Conservation (phyloP, 202 grass and related monocot genomes). For the Schoenoplectus tabernaemontani region DNA sequence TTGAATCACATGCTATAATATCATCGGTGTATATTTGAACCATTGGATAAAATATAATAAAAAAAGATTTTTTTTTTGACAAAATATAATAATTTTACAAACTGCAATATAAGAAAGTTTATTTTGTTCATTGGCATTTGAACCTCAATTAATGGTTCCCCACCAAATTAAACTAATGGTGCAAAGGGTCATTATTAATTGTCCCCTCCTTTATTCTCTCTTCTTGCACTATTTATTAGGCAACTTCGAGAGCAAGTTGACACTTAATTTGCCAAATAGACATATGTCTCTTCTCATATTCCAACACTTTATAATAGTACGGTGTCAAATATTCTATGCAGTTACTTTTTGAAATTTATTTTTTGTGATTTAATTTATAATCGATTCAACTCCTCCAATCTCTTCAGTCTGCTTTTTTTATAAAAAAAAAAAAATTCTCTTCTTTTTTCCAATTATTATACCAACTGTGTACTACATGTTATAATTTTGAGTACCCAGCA, state of each 20-base stretch:
- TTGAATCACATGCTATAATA: neutral
- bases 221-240: neutral
- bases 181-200: neutral
- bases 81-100: neutral
- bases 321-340: neutral
- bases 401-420: no score
- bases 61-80: neutral
- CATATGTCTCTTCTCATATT: neutral
- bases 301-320: neutral
- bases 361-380: neutral
- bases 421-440: no score
- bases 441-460: no score
- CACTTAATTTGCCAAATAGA: neutral
- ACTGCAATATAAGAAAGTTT: neutral
- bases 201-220: neutral
- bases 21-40: neutral
- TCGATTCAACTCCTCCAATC: neutral
- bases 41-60: neutral
- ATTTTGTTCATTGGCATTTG: neutral
- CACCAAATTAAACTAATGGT: neutral
- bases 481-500: no score
- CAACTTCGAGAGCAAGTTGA: neutral
- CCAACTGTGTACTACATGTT: no score
- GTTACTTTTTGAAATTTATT: neutral
- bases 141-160: neutral